Percentiles rank a stretch among this genome's conserved stretches.
These are phyloP conservation scores for Kalanchoe fedtschenkoi DNA, from an alignment of 164 flowering plant species.

Conservation along the genomic window DNA sequence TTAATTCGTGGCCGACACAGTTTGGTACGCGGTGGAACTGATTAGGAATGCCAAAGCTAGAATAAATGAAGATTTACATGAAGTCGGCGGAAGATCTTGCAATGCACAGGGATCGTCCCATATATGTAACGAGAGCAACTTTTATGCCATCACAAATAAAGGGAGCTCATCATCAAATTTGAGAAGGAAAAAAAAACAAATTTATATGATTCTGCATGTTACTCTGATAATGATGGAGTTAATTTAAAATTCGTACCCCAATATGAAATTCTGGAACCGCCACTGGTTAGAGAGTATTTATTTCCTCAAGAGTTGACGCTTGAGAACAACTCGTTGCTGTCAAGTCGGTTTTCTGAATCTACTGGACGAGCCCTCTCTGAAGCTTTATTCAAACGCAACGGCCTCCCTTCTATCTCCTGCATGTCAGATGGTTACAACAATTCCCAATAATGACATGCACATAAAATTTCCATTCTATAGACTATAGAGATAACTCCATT, in stretches of 20 bases:
- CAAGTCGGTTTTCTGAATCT: conserved; percentile 14
- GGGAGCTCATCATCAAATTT: no score
- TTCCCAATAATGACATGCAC: neutral
- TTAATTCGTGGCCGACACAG: neutral
- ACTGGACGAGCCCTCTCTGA: conserved; percentile 23
- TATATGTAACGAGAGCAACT: neutral
- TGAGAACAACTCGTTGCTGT: conserved; percentile 25
- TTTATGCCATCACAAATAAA: neutral
- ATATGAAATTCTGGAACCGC: neutral
- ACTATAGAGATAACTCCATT: neutral
- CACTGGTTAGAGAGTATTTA: neutral
- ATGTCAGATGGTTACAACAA: conserved; percentile 1
- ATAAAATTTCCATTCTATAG: neutral
- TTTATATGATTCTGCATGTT: neutral
- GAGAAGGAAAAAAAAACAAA: no score
- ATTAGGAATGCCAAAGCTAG: neutral
- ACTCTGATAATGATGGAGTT: no score
- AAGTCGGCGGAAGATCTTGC: neutral
- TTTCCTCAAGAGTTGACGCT: conserved; percentile 13
- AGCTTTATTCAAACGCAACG: conserved; percentile 58
- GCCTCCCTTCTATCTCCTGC: conserved; percentile 74
- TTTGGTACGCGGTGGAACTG: neutral
- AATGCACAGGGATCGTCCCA: neutral
- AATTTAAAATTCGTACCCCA: no score
- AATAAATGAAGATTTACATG: neutral